phyloP scores from a whole-genome alignment of 305 asterid genomes.

The Fraxinus greggii region DNA sequence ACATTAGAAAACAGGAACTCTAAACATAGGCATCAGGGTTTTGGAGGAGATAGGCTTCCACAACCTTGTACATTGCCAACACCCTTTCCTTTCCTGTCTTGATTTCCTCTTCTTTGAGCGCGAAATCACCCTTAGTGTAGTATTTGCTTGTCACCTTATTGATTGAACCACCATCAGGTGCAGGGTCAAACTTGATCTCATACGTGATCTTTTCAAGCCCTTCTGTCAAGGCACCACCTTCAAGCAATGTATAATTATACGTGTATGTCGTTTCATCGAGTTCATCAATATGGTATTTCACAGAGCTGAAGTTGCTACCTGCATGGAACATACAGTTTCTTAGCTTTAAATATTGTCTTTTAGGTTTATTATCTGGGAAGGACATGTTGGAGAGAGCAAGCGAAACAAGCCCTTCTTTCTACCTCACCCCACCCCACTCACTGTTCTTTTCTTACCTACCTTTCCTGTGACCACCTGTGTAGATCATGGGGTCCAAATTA shows the following conservation, averaged over 20 bases:
- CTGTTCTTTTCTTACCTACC: background rate
- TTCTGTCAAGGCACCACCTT: conserved; percentile 34
- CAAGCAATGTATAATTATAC: conserved; percentile 33
- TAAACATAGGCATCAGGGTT: conserved; percentile 34
- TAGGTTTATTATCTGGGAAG: background rate
- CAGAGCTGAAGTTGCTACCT: conserved; percentile 21
- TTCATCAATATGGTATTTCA: conserved; percentile 32
- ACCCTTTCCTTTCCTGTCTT: conserved; percentile 34
- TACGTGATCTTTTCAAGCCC: conserved; percentile 33
- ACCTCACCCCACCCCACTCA: background rate
- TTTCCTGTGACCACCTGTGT: background rate
- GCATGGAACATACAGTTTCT: background rate
- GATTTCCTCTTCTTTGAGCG: conserved; percentile 33
- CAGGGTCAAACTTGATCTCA: conserved; percentile 34
- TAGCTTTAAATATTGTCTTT: background rate
- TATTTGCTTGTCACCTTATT: conserved; percentile 37
- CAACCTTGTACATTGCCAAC: conserved; percentile 25
- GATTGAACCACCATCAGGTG: conserved; percentile 36
- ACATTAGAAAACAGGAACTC: background rate
- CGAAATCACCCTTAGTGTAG: conserved; percentile 29
- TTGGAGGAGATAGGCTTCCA: conserved; percentile 24
- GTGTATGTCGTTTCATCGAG: conserved; percentile 28
- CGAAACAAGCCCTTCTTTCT: background rate
- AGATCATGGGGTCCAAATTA: background rate
- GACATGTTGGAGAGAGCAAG: background rate